Evolutionary conservation across 352 stramenopile genomes (phyloP).

Genomic region (Globisporangium lucens): DNA sequence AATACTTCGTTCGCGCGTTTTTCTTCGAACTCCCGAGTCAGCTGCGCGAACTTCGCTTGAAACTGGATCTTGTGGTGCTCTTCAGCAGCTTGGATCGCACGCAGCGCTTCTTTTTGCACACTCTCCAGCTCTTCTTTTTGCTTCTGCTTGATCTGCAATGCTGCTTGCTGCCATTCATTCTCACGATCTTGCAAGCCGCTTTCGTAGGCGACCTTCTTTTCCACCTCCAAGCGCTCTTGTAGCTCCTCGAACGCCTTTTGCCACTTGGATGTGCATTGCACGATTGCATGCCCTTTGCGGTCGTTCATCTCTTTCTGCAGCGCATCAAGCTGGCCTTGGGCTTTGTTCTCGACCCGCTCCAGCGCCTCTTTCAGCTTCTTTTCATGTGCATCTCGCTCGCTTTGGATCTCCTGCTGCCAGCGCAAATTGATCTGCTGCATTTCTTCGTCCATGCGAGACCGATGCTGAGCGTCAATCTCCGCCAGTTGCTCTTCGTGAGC

Average conservation of each 20-base stretch:
- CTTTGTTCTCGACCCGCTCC: constrained; percentile 31
- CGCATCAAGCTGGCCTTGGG: constrained; percentile 27
- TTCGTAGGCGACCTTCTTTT: constrained; percentile 61
- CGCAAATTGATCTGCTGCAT: constrained; percentile 21
- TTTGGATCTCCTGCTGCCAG: constrained; percentile 37
- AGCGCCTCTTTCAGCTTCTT: constrained; percentile 32
- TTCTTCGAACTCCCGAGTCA: constrained; percentile 34
- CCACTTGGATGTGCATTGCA: constrained; percentile 73
- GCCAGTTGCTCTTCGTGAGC: constrained; percentile 7
- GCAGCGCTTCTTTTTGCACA: constrained; percentile 57
- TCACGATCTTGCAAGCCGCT: constrained; percentile 66
- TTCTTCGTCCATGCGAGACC: constrained; percentile 28
- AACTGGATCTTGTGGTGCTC: constrained; percentile 56
- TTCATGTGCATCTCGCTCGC: constrained; percentile 25
- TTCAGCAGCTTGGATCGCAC: constrained; percentile 61
- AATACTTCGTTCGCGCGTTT: constrained; percentile 23
- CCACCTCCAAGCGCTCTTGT: constrained; percentile 54
- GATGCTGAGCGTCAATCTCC: constrained; percentile 15
- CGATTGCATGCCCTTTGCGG: constrained; percentile 45
- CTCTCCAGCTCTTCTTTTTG: constrained; percentile 66
- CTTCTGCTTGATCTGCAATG: constrained; percentile 64
- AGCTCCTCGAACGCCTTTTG: constrained; percentile 65
- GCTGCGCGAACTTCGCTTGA: constrained; percentile 30
- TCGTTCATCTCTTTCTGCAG: constrained; percentile 69
- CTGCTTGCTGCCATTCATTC: constrained; percentile 72